Evolutionary conservation across 371 early-diverging fungal species (phyloP).

Genomic region (Syncephalis fuscata): DNA sequence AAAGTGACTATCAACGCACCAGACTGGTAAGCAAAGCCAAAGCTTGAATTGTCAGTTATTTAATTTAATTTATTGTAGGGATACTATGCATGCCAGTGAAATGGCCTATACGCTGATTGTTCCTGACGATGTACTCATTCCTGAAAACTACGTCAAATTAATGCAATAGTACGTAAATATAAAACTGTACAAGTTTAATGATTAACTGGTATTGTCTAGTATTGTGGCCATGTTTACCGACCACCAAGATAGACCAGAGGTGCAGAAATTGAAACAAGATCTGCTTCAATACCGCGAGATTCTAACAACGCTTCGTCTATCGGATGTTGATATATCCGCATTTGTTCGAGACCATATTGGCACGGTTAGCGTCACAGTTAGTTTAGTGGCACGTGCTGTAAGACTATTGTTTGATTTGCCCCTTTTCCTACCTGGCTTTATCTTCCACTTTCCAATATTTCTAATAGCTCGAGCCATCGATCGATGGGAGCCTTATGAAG

Average conservation of each 20-base stretch:
- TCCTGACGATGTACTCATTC: slow-evolving; percentile 18
- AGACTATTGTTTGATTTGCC: slow-evolving; percentile 24
- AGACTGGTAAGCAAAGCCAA: slow-evolving; percentile 36
- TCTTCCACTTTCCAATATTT: slow-evolving; percentile 32
- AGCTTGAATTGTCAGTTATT: too few relatives aligned
- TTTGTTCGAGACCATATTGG: slow-evolving; percentile 24
- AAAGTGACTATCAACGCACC: slow-evolving; percentile 31
- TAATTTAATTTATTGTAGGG: slow-evolving; percentile 17
- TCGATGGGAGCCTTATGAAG: slow-evolving; percentile 25
- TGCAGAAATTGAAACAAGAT: slow-evolving; percentile 12
- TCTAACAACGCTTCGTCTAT: slow-evolving; percentile 17
- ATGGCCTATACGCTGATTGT: slow-evolving; percentile 24
- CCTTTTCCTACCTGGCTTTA: slow-evolving; percentile 29
- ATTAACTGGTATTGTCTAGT: not conserved
- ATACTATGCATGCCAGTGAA: slow-evolving; percentile 23
- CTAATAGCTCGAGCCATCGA: slow-evolving; percentile 21
- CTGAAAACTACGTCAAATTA: slow-evolving; percentile 25
- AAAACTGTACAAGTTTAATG: too few relatives aligned
- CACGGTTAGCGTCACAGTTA: slow-evolving; percentile 12
- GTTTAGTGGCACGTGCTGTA: slow-evolving; percentile 17
- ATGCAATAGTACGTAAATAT: slow-evolving; percentile 21
- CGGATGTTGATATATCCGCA: slow-evolving; percentile 21
- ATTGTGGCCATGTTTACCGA: not conserved
- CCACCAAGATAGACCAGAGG: not conserved
- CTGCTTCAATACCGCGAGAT: slow-evolving; percentile 17